phyloP scores from a whole-genome alignment of 805 yeast genomes.

The Yarrowia hollandica region DNA sequence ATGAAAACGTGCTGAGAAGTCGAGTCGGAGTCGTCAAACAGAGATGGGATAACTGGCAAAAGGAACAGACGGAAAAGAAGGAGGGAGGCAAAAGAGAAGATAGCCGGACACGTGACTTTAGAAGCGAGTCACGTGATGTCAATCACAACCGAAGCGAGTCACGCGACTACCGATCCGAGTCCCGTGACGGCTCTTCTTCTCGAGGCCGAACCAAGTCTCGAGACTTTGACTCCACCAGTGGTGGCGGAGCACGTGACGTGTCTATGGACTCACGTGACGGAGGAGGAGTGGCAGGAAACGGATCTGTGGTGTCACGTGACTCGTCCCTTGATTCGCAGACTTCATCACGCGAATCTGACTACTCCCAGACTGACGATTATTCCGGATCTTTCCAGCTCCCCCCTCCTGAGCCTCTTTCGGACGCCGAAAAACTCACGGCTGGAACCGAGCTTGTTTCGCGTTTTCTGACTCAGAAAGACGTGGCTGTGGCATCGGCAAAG shows the following conservation, averaged over 20 bases:
- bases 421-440: constrained; percentile 30
- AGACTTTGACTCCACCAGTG: too few species aligned
- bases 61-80: constrained; percentile 36
- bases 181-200: too few species aligned
- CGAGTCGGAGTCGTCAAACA: constrained; percentile 70
- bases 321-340: neutral
- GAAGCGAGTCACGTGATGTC: constrained; percentile 2
- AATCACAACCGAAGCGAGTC: too few species aligned
- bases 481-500: constrained; percentile 27
- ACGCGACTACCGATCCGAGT: too few species aligned
- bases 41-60: constrained; percentile 56
- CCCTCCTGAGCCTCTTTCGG: constrained; percentile 46
- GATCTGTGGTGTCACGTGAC: neutral
- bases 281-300: too few species aligned
- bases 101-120: constrained; percentile 27
- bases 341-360: neutral
- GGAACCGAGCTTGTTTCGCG: constrained; percentile 34
- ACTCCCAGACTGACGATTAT: constrained; percentile 30
- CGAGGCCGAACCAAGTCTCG: too few species aligned
- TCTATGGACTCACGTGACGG: constrained; percentile 1
- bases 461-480: constrained; percentile 33
- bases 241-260: neutral
- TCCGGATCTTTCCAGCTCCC: constrained; percentile 56
- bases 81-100: neutral
- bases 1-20: constrained; percentile 54